Conservation (phyloP, 139 green algal genomes). For the Chlorella vulgaris region DNA sequence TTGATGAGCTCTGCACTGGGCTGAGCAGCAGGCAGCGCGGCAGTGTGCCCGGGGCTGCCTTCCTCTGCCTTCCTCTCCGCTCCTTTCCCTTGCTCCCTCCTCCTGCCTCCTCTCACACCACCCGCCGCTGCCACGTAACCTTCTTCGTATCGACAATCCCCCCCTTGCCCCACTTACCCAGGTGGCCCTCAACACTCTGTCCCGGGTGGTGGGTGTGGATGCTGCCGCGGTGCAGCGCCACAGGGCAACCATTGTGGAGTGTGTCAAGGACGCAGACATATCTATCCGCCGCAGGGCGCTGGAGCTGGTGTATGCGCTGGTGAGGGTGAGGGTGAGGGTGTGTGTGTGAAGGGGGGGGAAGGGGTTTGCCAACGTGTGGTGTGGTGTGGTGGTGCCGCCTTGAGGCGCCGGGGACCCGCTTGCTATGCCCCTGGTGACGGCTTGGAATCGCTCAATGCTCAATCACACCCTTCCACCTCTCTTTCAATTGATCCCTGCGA, state of each 20-base stretch:
- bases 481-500: not conserved
- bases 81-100: too few relatives aligned
- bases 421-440: not conserved
- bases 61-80: too few relatives aligned
- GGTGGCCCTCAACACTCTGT: slow-evolving; percentile 95
- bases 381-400: too few relatives aligned
- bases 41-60: too few relatives aligned
- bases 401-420: not conserved
- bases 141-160: too few relatives aligned
- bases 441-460: not conserved
- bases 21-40: too few relatives aligned
- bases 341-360: not conserved
- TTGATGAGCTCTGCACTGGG: too few relatives aligned
- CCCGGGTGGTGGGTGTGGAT: slow-evolving; percentile 85
- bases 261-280: slow-evolving; percentile 86
- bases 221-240: slow-evolving; percentile 93
- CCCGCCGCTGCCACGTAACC: too few relatives aligned
- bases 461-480: not conserved
- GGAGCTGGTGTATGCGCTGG: slow-evolving; percentile 93
- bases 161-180: too few relatives aligned
- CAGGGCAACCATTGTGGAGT: slow-evolving; percentile 94
- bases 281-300: slow-evolving; percentile 80
- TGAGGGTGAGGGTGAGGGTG: not conserved
- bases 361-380: too few relatives aligned
- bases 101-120: too few relatives aligned